Evolutionary conservation across 2,329 filamentous ascomycete species (phyloP).

Genomic region (Escovopsis weberi): DNA sequence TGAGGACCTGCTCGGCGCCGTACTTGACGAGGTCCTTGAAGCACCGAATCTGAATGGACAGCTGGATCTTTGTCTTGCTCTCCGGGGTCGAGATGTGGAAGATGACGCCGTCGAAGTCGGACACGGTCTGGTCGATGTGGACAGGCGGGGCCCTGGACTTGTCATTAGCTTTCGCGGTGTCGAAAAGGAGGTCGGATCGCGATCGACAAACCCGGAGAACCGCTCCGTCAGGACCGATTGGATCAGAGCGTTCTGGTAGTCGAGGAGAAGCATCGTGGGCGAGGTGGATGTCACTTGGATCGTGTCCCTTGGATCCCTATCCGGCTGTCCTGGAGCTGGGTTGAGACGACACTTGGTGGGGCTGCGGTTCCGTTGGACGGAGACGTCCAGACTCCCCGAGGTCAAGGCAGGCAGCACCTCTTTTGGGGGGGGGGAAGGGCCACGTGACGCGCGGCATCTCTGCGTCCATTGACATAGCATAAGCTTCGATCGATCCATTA

Average conservation of each 20-base stretch:
- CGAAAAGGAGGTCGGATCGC: constrained; percentile 8
- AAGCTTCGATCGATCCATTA: no score
- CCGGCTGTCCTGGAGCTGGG: constrained; percentile 15
- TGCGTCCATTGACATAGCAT: no score
- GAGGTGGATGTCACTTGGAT: constrained; percentile 6
- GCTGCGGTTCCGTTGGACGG: constrained; percentile 16
- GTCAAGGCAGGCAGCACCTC: constrained; percentile 4
- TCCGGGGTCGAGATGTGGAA: constrained; percentile 98
- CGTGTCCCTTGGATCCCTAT: neutral
- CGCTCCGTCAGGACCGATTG: constrained; percentile 91
- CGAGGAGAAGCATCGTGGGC: constrained; percentile 71
- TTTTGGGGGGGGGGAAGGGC: constrained; percentile 7
- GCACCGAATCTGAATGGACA: constrained; percentile 92
- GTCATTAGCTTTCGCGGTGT: constrained; percentile 19
- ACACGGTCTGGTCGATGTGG: constrained; percentile 94
- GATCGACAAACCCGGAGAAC: constrained; percentile 55
- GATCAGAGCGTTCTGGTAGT: constrained; percentile 97
- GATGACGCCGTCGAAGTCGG: constrained; percentile 96
- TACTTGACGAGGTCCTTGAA: constrained; percentile 85
- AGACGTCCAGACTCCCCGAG: constrained; percentile 10
- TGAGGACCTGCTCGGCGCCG: constrained; percentile 79
- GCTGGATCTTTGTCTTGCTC: constrained; percentile 80
- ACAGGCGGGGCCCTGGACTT: constrained; percentile 57
- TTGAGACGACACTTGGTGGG: constrained; percentile 25
- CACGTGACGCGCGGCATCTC: constrained; percentile 18